phyloP scores from a whole-genome alignment of 768 basidiomycete genomes.

The Pisolithus sp. region DNA sequence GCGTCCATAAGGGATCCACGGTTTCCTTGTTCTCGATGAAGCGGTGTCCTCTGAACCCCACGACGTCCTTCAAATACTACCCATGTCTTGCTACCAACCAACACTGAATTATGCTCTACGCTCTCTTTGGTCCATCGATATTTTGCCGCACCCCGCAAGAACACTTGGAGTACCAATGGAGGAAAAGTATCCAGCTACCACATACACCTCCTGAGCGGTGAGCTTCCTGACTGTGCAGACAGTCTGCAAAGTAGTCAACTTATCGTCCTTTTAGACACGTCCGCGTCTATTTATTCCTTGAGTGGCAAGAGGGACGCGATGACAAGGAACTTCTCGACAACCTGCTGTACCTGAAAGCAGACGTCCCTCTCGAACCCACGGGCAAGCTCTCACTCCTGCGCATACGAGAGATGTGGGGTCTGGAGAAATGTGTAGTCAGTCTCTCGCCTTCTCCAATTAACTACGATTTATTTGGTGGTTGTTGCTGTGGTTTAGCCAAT shows the following conservation, averaged over 20 bases:
- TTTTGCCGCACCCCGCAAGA: constrained; percentile 9
- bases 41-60: too few relatives aligned
- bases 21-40: too few relatives aligned
- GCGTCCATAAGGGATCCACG: too few relatives aligned
- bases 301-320: constrained; percentile 23
- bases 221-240: not conserved
- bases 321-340: constrained; percentile 24
- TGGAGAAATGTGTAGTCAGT: constrained; percentile 20
- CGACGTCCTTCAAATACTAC: too few relatives aligned
- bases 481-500: constrained; percentile 10
- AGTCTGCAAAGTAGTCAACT: not conserved
- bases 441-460: too few relatives aligned
- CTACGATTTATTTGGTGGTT: not conserved
- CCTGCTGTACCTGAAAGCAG: constrained; percentile 20
- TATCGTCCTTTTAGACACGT: constrained; percentile 14
- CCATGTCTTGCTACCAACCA: too few relatives aligned
- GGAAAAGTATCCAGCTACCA: not conserved
- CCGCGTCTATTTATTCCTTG: constrained; percentile 27
- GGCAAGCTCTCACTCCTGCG: constrained; percentile 15
- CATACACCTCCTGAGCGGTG: constrained; percentile 1
- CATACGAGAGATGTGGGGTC: constrained; percentile 17
- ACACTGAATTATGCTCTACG: not conserved
- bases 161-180: constrained; percentile 6
- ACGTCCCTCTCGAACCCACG: constrained; percentile 19
- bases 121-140: constrained; percentile 5